Conservation (phyloP, 495 filamentous ascomycete genomes). For the Neurospora tetraspora region DNA sequence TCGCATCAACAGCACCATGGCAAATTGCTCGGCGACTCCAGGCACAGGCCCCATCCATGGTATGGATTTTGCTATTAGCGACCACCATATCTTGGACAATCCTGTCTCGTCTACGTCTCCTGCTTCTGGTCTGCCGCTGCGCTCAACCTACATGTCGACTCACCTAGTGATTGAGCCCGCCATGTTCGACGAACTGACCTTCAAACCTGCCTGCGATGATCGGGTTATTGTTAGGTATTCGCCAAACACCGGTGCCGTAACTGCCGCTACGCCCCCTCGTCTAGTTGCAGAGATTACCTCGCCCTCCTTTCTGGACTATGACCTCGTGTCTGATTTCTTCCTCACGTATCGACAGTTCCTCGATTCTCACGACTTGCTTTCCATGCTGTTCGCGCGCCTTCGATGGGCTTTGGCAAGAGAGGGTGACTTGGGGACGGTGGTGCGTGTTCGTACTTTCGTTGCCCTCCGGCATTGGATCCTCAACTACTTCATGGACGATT, state of each 20-base stretch:
- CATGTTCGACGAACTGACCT: constrained; percentile 75
- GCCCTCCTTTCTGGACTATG: constrained; percentile 91
- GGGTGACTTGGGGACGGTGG: constrained; percentile 71
- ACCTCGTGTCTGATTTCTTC: constrained; percentile 96
- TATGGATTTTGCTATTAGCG: background rate
- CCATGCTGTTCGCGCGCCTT: constrained; percentile 73
- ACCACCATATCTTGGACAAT: background rate
- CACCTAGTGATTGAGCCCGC: constrained; percentile 41
- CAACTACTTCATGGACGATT: constrained; percentile 97
- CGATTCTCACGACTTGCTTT: constrained; percentile 61
- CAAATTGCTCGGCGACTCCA: background rate
- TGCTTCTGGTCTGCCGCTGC: constrained; percentile 16
- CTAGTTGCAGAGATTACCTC: constrained; percentile 98
- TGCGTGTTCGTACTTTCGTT: constrained; percentile 90
- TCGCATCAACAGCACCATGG: background rate
- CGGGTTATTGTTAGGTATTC: constrained; percentile 79
- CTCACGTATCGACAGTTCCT: constrained; percentile 87
- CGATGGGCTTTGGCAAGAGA: constrained; percentile 82
- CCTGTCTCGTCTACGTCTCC: constrained; percentile 5
- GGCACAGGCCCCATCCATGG: background rate
- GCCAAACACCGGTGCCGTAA: constrained; percentile 58
- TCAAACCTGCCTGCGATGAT: constrained; percentile 59
- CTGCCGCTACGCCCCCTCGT: constrained; percentile 81
- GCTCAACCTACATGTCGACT: constrained; percentile 33
- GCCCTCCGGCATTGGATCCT: constrained; percentile 96